phyloP scores from a whole-genome alignment of 805 yeast genomes.

The Zygosaccharomyces pseudorouxii region DNA sequence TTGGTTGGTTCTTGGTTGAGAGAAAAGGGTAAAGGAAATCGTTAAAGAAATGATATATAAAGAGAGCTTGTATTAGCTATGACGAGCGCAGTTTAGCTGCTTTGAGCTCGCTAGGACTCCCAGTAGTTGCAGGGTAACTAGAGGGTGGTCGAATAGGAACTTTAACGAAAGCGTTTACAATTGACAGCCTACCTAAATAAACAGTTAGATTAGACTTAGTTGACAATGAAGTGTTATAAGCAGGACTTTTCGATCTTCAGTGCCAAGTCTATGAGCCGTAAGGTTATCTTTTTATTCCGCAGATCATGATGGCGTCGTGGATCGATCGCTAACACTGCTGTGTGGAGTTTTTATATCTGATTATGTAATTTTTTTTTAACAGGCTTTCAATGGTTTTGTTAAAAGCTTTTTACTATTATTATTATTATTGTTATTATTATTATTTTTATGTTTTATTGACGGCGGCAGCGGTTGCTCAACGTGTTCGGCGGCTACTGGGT shows the following conservation, averaged over 20 bases:
- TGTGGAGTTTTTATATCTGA: not conserved
- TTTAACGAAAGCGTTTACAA: not conserved
- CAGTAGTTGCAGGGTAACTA: not conserved
- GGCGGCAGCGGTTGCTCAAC: too few relatives aligned
- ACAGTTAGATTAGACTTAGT: not conserved
- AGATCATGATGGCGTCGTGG: not conserved
- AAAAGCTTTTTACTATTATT: too few relatives aligned
- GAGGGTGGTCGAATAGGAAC: not conserved
- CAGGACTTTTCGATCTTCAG: constrained; percentile 2
- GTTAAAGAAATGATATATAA: not conserved
- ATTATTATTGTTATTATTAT: too few relatives aligned
- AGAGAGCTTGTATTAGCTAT: not conserved
- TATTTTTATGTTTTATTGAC: too few relatives aligned
- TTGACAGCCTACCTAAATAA: not conserved
- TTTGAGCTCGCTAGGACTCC: not conserved
- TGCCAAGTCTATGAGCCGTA: not conserved
- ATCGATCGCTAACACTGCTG: not conserved
- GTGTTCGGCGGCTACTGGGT: too few relatives aligned
- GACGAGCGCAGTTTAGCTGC: not conserved
- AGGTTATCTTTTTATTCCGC: not conserved
- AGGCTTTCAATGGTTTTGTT: not conserved
- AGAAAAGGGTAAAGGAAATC: not conserved
- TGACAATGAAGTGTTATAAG: constrained; percentile 6
- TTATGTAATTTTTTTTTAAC: not conserved
- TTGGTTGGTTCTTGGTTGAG: not conserved